Evolutionary conservation across 345 rosid species (phyloP).

Genomic region (Rhodamnia argentea): DNA sequence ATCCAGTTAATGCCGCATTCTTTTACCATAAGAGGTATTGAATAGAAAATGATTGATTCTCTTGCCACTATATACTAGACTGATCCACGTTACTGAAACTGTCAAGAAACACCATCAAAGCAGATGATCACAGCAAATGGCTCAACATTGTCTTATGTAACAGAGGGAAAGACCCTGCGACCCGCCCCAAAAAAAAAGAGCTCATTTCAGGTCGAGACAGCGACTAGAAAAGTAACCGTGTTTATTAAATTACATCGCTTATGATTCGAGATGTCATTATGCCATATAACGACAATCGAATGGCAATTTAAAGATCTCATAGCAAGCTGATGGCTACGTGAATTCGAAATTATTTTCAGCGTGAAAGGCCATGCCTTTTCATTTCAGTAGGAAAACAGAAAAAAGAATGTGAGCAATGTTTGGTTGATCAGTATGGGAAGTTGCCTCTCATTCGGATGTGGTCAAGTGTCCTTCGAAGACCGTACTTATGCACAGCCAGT

Average conservation of each 20-base stretch:
- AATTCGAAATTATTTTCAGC: background rate
- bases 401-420: background rate
- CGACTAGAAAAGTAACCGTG: background rate
- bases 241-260: background rate
- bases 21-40: background rate
- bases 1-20: background rate
- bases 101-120: background rate
- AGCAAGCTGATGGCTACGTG: background rate
- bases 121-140: background rate
- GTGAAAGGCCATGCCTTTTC: background rate
- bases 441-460: slow-evolving; percentile 67
- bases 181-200: no score
- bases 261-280: background rate
- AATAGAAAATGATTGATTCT: background rate
- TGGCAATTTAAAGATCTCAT: background rate
- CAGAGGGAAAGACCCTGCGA: background rate
- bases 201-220: background rate
- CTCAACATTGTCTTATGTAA: background rate
- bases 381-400: background rate
- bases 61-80: background rate
- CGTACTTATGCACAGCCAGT: slow-evolving; percentile 58
- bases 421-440: slow-evolving; percentile 45
- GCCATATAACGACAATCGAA: background rate
- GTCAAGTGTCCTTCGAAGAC: slow-evolving; percentile 66
- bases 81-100: background rate